Conservation (phyloP, 2,329 filamentous ascomycete genomes). For the Botrytis squamosa region DNA sequence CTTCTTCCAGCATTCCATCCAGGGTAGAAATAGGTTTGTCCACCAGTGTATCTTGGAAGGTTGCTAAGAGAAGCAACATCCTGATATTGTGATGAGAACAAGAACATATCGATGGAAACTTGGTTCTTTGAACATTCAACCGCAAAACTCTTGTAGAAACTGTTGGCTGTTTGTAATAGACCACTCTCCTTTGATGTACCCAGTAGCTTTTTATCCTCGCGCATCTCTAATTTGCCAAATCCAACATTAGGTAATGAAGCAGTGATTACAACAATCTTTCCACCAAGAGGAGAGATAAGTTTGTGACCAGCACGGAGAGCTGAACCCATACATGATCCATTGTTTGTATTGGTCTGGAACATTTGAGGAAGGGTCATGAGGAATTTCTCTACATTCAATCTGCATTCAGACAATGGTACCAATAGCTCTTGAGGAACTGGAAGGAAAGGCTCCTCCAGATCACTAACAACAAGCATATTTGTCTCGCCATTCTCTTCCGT, state of each 20-base stretch:
- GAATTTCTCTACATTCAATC: constrained; percentile 88
- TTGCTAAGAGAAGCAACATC: constrained; percentile 97
- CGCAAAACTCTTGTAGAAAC: constrained; percentile 98
- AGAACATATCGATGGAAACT: constrained; percentile 97
- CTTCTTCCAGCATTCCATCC: constrained; percentile 90
- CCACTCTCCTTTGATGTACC: constrained; percentile 89
- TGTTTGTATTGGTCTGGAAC: constrained; percentile 93
- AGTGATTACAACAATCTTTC: constrained; percentile 90
- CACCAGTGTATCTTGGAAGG: constrained; percentile 91
- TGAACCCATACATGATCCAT: constrained; percentile 90
- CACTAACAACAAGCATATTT: constrained; percentile 89
- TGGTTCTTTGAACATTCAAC: constrained; percentile 99
- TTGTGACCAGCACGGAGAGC: constrained; percentile 92
- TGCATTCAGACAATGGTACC: constrained; percentile 83
- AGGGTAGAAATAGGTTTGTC: constrained; percentile 97
- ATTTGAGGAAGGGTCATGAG: constrained; percentile 88
- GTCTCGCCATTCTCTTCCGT: constrained; percentile 80
- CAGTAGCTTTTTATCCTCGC: constrained; percentile 93
- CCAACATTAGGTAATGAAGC: constrained; percentile 89
- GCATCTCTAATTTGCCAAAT: constrained; percentile 84
- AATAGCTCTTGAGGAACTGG: constrained; percentile 90
- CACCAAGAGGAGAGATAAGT: constrained; percentile 88
- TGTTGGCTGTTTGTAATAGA: constrained; percentile 86
- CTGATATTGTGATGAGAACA: constrained; percentile 94
- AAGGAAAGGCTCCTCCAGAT: constrained; percentile 93